These are phyloP conservation scores for Vitis amurensis DNA, from an alignment of 164 flowering plant species.

Conservation along the genomic window DNA sequence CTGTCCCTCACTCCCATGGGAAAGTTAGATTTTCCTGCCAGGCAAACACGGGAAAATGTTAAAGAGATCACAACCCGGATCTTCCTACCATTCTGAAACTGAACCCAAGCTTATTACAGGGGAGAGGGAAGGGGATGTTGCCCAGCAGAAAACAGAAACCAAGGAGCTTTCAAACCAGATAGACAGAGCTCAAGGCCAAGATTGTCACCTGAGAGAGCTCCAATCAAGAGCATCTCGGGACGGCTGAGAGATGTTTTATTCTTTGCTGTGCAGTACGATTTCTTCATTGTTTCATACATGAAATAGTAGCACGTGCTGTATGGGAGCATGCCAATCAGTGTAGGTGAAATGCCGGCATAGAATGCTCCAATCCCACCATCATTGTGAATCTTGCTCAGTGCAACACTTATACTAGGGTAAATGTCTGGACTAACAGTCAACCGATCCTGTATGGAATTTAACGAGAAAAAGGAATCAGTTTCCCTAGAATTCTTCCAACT, in stretches of 20 bases:
- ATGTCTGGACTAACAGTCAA: conserved; percentile 75
- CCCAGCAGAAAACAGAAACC: too few species aligned
- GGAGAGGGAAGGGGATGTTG: too few species aligned
- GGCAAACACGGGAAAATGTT: too few species aligned
- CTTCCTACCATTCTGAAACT: too few species aligned
- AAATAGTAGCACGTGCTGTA: conserved; percentile 95
- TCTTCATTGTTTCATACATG: conserved; percentile 87
- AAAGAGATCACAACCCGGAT: too few species aligned
- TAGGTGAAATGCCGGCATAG: conserved; percentile 83
- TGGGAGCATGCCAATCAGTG: conserved; percentile 94
- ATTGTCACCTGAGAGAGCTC: conserved; percentile 82
- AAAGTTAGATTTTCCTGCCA: too few species aligned
- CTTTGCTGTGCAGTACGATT: conserved; percentile 58
- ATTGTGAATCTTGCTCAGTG: conserved; percentile 61
- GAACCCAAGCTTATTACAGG: too few species aligned
- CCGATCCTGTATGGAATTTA: conserved; percentile 64
- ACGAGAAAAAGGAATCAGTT: conserved; percentile 11
- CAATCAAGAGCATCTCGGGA: conserved; percentile 79
- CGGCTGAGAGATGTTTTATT: conserved; percentile 72
- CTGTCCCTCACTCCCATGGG: too few species aligned
- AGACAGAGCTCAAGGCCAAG: neutral
- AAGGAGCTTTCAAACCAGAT: neutral
- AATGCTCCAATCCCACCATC: conserved; percentile 78
- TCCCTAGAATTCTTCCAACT: neutral
- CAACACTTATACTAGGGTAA: conserved; percentile 67